Percentiles rank a stretch among this genome's conserved stretches.
Conservation (phyloP, 331 rosid genomes). For the Ulmus americana region DNA sequence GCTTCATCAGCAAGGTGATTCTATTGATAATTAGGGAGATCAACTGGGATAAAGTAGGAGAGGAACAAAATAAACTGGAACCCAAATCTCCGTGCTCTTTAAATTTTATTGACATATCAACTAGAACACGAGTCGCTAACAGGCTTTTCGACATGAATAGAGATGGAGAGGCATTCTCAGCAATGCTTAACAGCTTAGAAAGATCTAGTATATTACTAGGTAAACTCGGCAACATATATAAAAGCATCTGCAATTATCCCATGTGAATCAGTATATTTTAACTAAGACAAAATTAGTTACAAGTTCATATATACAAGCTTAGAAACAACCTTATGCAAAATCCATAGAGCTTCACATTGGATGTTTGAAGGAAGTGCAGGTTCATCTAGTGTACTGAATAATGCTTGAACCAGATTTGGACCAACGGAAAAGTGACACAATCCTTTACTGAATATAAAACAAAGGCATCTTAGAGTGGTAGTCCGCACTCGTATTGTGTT, state of each 20-base stretch:
- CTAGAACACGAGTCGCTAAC: slow-evolving; percentile 37
- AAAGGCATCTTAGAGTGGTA: slow-evolving; percentile 54
- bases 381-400: slow-evolving; percentile 35
- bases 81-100: slow-evolving; percentile 19
- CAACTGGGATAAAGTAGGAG: slow-evolving; percentile 33
- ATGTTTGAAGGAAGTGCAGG: slow-evolving; percentile 32
- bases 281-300: slow-evolving; percentile 10
- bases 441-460: slow-evolving; percentile 41
- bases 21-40: slow-evolving; percentile 40
- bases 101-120: slow-evolving; percentile 30
- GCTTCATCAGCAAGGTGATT: slow-evolving; percentile 34
- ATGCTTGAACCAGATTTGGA: slow-evolving; percentile 22
- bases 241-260: slow-evolving; percentile 42
- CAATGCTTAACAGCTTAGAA: slow-evolving; percentile 35
- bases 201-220: slow-evolving; percentile 26
- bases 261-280: slow-evolving; percentile 24
- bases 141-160: slow-evolving; percentile 24
- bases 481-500: slow-evolving; percentile 38
- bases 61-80: slow-evolving; percentile 19
- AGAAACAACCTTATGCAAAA: slow-evolving; percentile 47
- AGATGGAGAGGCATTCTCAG: slow-evolving; percentile 30
- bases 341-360: slow-evolving; percentile 37
- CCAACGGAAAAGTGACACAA: slow-evolving; percentile 19
- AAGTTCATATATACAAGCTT: slow-evolving; percentile 9
- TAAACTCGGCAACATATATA: slow-evolving; percentile 19